Conservation (phyloP, 164 flowering plant species). For the Chimonanthus praecox region DNA sequence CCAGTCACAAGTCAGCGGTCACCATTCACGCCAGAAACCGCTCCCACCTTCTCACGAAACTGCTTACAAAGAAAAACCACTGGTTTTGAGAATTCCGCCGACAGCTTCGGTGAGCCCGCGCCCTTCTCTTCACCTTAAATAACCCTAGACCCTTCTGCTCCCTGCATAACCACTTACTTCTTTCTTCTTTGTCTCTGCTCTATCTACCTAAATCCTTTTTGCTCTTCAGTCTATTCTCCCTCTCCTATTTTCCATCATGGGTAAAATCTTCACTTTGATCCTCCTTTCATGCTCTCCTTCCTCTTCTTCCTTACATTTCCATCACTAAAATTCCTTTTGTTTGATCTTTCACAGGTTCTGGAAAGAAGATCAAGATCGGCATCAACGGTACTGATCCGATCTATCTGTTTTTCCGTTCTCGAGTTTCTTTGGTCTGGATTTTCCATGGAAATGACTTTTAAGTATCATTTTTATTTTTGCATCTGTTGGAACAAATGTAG, state of each 20-base stretch:
- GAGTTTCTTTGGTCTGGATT: background rate
- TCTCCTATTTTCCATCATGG: background rate
- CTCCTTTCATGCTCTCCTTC: background rate
- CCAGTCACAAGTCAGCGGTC: background rate
- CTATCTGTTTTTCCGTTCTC: background rate
- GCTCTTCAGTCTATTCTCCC: background rate
- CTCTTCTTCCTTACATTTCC: background rate
- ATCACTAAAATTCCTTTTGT: background rate
- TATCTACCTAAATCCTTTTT: background rate
- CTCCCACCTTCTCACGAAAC: background rate
- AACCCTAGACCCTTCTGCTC: background rate
- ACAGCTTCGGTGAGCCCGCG: background rate
- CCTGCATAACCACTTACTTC: background rate
- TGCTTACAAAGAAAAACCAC: no score
- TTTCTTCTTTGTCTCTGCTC: background rate
- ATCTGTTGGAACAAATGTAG: constrained; percentile 20
- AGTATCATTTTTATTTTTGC: background rate
- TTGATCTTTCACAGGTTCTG: constrained; percentile 4
- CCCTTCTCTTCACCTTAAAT: background rate
- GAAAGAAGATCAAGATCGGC: constrained; percentile 47
- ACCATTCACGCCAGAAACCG: background rate
- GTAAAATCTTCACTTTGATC: background rate
- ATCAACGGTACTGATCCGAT: constrained; percentile 52
- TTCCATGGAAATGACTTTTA: background rate
- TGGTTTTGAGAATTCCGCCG: background rate